Base-by-base conservation (phyloP, 495 filamentous ascomycete genomes). In the Penicillium macrosclerotiorum region DNA sequence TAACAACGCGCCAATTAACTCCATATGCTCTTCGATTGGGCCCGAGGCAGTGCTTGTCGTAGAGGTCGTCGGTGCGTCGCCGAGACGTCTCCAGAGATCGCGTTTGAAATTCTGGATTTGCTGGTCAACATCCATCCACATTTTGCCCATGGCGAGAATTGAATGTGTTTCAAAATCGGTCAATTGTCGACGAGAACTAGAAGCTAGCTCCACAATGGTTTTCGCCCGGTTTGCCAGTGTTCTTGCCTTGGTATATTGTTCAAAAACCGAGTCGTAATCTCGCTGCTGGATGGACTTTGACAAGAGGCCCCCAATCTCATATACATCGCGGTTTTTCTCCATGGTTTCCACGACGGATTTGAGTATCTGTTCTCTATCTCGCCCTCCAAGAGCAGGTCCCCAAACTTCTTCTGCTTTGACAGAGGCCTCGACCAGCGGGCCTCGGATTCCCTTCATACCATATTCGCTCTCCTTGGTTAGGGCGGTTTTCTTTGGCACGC, bases 361-460 rank as follows among this genome's bases (percentile, higher is more conserved):
- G 33, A 97, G 68, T 44, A 81, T 81, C 52, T 90, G 87, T 57
- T 97, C 94, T 55, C 89, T 85, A 46, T 96, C 92, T n/a, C 88
- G 78, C 1, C 93, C 92, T 22, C 89, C 89, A 37, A 98, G 71
- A 13, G 90, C 91, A 12, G 94, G 94, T 0, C 94, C 93, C 88
- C 93, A 98, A 3, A 97, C 82, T 50, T 98, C 94, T 60, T 98
- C 89, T 0, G 91, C 92, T 60, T 96, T 97, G 37, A 88, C 82
- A 17, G 89, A 89, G 2, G 90, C 88, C 55, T 97, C 93, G 8
- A 89, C 74, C 43, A 98, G 64, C 22, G 94, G 90, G 5, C 75
- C 76, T 51, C 94, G 90, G 44, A 98, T 95, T 6, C 90, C 91
- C 57, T 84, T 78, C 40, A 96, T 85, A 23, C 94, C 93, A 49